A percentile compares a stretch with the other conserved stretches of the same genome.
These are phyloP conservation scores for Hygrophorus pudorinus DNA, from an alignment of 768 basidiomycete genomes.

Conservation along the genomic window DNA sequence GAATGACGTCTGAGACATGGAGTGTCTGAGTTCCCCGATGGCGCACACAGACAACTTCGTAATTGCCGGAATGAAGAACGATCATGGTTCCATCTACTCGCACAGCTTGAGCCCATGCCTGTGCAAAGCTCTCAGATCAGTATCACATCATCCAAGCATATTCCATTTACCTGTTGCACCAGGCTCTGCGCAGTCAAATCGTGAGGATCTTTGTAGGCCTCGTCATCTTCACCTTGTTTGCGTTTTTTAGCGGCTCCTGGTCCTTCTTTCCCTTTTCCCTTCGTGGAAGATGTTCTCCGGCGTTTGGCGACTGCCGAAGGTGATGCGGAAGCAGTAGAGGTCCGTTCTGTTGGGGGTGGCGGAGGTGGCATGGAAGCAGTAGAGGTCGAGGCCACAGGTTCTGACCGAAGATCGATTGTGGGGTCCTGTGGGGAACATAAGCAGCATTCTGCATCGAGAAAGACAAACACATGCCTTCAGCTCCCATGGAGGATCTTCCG, in stretches of 20 bases:
- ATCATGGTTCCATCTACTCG: not conserved
- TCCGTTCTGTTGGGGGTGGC: not conserved
- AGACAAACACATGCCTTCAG: slow-evolving; percentile 8
- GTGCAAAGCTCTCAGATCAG: too few species aligned
- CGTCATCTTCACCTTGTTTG: not conserved
- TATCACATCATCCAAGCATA: too few species aligned
- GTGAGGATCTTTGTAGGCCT: not conserved
- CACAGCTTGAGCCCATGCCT: slow-evolving; percentile 4
- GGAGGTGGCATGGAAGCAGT: slow-evolving; percentile 3
- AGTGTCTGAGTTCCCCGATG: slow-evolving; percentile 3
- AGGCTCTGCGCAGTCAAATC: too few species aligned
- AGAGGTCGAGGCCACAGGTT: slow-evolving; percentile 1
- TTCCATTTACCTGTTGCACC: too few species aligned
- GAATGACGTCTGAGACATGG: slow-evolving; percentile 1
- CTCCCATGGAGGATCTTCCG: slow-evolving; percentile 9
- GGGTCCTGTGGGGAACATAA: not conserved
- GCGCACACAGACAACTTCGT: slow-evolving; percentile 2
- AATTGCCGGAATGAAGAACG: slow-evolving; percentile 1
- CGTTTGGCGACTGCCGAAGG: too few species aligned
- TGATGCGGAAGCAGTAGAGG: not conserved
- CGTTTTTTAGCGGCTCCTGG: slow-evolving; percentile 1
- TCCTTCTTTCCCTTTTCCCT: too few species aligned
- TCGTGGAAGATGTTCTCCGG: not conserved
- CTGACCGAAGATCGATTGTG: not conserved
- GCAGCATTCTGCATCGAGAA: not conserved